Percentiles rank a stretch among this genome's conserved stretches.
These are phyloP conservation scores for Lasiosphaeria miniovina DNA, from an alignment of 495 filamentous ascomycete genomes.

Conservation along the genomic window DNA sequence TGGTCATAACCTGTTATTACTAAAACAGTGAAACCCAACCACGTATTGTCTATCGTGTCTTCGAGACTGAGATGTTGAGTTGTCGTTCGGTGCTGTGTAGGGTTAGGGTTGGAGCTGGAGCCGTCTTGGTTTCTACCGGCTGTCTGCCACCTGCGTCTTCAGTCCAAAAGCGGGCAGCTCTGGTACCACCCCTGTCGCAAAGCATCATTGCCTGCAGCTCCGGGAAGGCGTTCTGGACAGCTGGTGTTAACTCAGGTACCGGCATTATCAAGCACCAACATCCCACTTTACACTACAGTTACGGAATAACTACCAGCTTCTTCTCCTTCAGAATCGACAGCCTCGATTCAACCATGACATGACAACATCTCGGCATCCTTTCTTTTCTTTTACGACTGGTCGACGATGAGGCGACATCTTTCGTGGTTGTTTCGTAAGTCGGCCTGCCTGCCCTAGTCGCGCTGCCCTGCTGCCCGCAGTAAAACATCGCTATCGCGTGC, in stretches of 20 bases:
- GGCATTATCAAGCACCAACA: background rate
- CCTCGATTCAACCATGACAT: conserved; percentile 21
- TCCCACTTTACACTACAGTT: background rate
- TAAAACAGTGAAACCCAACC: no score
- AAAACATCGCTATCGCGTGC: conserved; percentile 12
- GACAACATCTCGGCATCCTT: conserved; percentile 7
- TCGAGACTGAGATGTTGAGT: no score
- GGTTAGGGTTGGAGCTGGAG: no score
- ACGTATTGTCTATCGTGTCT: no score
- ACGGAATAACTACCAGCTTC: background rate
- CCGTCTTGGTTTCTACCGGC: no score
- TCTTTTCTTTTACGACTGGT: conserved; percentile 18
- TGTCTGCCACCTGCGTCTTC: no score
- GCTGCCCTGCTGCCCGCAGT: no score
- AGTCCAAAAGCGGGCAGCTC: no score
- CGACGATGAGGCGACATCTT: conserved; percentile 40
- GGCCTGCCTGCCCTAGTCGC: background rate
- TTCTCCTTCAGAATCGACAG: background rate
- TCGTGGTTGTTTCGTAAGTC: conserved; percentile 43
- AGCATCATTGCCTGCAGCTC: conserved; percentile 10
- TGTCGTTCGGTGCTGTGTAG: no score
- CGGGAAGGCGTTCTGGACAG: conserved; percentile 13
- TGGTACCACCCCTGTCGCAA: conserved; percentile 4
- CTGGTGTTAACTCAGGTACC: conserved; percentile 10
- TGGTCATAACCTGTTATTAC: no score